phyloP scores from a whole-genome alignment of 2,329 filamentous ascomycete species.

The Magnaporthales sp. region DNA sequence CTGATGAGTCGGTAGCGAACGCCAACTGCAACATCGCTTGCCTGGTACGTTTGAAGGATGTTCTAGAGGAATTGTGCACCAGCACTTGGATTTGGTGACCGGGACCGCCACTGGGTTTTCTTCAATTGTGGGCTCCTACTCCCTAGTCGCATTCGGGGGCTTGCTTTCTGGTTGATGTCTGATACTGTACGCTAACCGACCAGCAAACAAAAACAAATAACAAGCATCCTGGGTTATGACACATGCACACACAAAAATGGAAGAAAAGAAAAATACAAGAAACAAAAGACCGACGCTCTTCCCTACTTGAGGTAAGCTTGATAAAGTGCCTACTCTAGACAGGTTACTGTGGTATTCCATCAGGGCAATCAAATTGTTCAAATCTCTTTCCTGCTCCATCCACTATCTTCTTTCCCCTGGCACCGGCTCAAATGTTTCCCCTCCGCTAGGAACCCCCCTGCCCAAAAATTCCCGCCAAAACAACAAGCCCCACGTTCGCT shows the following conservation, averaged over 20 bases:
- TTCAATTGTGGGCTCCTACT: constrained; percentile 1
- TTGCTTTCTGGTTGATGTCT: background rate
- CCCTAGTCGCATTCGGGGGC: background rate
- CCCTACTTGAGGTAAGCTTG: background rate
- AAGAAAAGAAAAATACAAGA: background rate
- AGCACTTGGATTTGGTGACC: background rate
- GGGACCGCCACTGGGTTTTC: background rate
- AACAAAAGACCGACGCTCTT: background rate
- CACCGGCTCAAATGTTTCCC: background rate
- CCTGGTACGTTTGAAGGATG: background rate
- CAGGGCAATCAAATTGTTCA: background rate
- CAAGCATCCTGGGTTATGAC: background rate
- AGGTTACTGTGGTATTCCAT: background rate
- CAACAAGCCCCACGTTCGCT: background rate
- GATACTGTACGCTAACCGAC: background rate
- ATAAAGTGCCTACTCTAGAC: background rate
- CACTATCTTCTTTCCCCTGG: background rate
- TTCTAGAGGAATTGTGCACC: background rate
- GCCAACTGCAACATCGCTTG: background rate
- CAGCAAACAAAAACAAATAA: background rate
- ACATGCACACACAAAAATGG: background rate
- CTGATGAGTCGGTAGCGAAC: constrained; percentile 1
- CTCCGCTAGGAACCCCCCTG: background rate
- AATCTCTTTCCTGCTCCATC: background rate
- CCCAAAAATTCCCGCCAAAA: background rate